Base-by-base conservation (phyloP, 495 filamentous ascomycete species). In the Daldinia decipiens region DNA sequence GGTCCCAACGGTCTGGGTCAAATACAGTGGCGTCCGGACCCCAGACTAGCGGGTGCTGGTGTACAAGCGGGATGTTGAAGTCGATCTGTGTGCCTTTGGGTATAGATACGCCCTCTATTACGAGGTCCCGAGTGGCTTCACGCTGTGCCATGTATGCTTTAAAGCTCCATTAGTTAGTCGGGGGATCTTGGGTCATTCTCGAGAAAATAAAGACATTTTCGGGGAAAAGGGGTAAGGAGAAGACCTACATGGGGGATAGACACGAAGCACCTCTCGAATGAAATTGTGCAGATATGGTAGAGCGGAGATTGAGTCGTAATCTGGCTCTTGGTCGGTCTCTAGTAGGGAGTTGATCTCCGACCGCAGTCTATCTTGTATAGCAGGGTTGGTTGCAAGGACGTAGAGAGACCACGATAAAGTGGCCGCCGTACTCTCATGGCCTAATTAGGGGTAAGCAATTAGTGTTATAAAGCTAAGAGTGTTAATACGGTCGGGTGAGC, bases 231-330 rank as follows among this genome's bases (percentile, higher is more conserved):
- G n/a, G n/a, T 9, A 31, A 15, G n/a, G 39, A 27, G 56, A 55
- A 11, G 38, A 66, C 72, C 31, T 69, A 74, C 74, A 64, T 15
- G 82, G 78, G 13, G 78, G 73, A 51, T 75, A 77, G n/a, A 80
- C 36, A 3, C 83, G 78, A 2, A 84, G 72, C 0, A 79, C 73
- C 51, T 85, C 82, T 21, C 63, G 71, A 1, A 78, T 58, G 59
- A 83, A 77, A 19, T 80, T 79, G 56, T 79, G 67, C 0, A 84
- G 74, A 52, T 80, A 82, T 4, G 72, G 74, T 15, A 83, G 56
- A 15, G 29, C 38, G 15, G 77, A 77, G 24, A 85, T 78, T 7
- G 76, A 36, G 24, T 74, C 77, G 31, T 76, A 79, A 7, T 74
- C 72, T 24, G 86, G 78, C 1, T 69, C 45, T 0, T 45, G 52